A percentile compares a stretch with the other conserved stretches of the same genome.
phyloP scores from a whole-genome alignment of 495 filamentous ascomycete species.

The Lindgomyces ingoldianus region DNA sequence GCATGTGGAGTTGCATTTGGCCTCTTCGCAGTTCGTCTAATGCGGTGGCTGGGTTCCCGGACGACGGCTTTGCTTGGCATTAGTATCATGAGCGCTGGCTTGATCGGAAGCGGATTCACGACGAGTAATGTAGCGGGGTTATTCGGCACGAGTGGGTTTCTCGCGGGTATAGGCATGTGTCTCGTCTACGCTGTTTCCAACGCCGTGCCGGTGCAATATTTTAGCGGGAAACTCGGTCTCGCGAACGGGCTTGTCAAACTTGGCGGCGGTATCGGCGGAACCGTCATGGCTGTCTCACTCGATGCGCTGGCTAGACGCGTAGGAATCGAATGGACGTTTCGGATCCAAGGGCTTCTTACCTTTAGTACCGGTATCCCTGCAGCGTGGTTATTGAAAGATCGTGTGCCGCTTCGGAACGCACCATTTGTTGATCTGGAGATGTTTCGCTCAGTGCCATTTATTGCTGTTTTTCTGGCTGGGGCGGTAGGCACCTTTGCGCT shows the following conservation, averaged over 20 bases:
- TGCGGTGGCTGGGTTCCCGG: conserved; percentile 53
- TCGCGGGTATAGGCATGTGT: conserved; percentile 54
- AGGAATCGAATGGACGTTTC: conserved; percentile 58
- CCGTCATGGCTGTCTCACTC: conserved; percentile 53
- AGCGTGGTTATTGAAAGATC: conserved; percentile 59
- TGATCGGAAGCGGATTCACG: conserved; percentile 55
- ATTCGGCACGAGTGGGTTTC: conserved; percentile 57
- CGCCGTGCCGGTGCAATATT: conserved; percentile 57
- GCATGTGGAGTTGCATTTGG: conserved; percentile 54
- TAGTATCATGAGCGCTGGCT: conserved; percentile 50
- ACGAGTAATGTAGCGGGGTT: conserved; percentile 53
- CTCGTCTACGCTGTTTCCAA: conserved; percentile 45
- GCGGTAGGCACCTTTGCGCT: conserved; percentile 63
- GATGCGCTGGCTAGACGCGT: conserved; percentile 51
- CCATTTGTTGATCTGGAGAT: conserved; percentile 57
- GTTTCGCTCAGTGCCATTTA: conserved; percentile 54
- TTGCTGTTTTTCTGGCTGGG: conserved; percentile 54
- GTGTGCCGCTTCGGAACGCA: conserved; percentile 48
- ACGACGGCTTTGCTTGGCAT: conserved; percentile 52
- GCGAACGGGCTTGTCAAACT: conserved; percentile 60
- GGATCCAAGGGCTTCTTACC: conserved; percentile 53
- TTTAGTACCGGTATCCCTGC: conserved; percentile 57
- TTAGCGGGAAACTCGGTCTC: conserved; percentile 55
- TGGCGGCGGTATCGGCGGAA: conserved; percentile 57
- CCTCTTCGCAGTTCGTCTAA: conserved; percentile 53